Evolutionary conservation across 2,329 filamentous ascomycete species (phyloP).

Genomic region (Colletotrichum sp.): DNA sequence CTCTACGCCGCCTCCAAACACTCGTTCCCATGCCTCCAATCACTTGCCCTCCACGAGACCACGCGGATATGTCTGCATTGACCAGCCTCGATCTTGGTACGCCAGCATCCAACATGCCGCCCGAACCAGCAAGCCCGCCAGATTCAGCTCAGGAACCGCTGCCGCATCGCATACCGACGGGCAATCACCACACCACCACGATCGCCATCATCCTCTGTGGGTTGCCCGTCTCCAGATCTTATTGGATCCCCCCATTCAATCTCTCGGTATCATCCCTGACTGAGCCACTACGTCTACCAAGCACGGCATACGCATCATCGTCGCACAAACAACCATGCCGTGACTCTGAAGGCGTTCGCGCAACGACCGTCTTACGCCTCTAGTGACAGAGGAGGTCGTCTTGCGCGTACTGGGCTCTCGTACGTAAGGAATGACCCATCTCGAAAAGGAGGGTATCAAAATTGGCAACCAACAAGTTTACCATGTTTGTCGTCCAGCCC

Average conservation of each 20-base stretch:
- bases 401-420: background rate
- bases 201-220: background rate
- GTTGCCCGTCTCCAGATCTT: background rate
- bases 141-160: background rate
- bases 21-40: background rate
- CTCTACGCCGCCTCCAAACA: background rate
- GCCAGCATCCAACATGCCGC: background rate
- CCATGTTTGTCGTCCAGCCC: background rate
- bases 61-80: background rate
- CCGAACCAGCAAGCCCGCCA: background rate
- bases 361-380: background rate
- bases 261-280: conserved; percentile 4
- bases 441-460: background rate
- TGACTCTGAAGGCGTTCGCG: background rate
- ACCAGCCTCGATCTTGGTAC: background rate
- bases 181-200: background rate
- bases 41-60: background rate
- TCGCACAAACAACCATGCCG: background rate
- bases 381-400: background rate
- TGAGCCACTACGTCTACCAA: background rate
- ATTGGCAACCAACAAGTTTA: background rate
- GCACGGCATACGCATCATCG: background rate
- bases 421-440: background rate
- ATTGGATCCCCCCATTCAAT: conserved; percentile 8
- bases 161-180: background rate